Conservation (phyloP, 106 monocot genomes). For the Dendrobium chrysotoxum region DNA sequence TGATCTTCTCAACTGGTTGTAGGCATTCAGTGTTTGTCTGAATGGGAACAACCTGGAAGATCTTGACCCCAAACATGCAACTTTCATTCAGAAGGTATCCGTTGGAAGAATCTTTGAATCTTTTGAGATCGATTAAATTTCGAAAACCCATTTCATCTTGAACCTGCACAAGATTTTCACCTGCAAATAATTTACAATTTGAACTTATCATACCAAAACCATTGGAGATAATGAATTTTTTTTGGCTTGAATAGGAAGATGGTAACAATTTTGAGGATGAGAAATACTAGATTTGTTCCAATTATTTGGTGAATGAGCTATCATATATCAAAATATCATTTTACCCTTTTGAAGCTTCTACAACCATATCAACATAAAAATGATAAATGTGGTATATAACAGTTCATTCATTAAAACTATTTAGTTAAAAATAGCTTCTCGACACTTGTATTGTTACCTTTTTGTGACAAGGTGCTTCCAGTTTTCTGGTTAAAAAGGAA, state of each 20-base stretch:
- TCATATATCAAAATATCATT: no score
- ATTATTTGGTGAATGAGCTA: no score
- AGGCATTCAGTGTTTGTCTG: slow-evolving; percentile 1
- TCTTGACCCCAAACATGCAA: slow-evolving; percentile 11
- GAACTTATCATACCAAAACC: not conserved
- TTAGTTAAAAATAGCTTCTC: no score
- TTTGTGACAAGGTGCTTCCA: slow-evolving; percentile 1
- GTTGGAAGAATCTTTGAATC: not conserved
- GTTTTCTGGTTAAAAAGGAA: slow-evolving; percentile 8
- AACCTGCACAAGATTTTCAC: slow-evolving; percentile 4
- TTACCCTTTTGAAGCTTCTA: no score
- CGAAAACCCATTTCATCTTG: slow-evolving; percentile 3
- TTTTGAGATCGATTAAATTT: not conserved
- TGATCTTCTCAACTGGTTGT: slow-evolving; percentile 6
- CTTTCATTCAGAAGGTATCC: slow-evolving; percentile 3
- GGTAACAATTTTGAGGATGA: no score
- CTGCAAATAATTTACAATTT: not conserved
- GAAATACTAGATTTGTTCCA: no score
- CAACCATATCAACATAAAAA: no score
- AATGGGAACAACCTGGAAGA: slow-evolving; percentile 7
- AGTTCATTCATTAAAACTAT: no score
- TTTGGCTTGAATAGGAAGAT: no score
- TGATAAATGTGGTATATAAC: no score
- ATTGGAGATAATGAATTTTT: not conserved
- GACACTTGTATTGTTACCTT: not conserved